phyloP scores from a whole-genome alignment of 192 early-diverging fungal species.

The Haplosporangium gracile region DNA sequence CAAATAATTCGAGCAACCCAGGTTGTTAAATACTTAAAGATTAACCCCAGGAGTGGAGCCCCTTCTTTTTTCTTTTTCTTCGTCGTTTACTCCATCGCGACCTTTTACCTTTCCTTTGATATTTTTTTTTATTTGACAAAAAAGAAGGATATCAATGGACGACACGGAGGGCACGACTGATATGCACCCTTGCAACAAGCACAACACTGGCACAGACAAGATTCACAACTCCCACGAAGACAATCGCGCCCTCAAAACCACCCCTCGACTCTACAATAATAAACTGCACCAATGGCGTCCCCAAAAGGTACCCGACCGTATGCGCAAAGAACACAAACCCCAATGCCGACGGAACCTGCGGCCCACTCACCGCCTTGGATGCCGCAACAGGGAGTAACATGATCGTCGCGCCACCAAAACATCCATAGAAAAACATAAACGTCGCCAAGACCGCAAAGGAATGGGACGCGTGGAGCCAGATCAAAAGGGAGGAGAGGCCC shows the following conservation, averaged over 20 bases:
- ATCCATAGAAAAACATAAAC: constrained; percentile 28
- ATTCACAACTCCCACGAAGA: constrained; percentile 17
- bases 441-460: neutral
- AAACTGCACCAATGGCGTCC: constrained; percentile 19
- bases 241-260: constrained; percentile 12
- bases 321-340: constrained; percentile 43
- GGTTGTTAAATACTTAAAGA: neutral
- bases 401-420: constrained; percentile 22
- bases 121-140: neutral
- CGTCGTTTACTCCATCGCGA: too few relatives aligned
- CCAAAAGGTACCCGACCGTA: constrained; percentile 24
- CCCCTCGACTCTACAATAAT: constrained; percentile 11
- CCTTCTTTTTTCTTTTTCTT: neutral
- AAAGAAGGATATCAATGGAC: neutral
- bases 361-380: neutral
- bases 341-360: constrained; percentile 14
- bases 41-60: neutral
- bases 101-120: neutral
- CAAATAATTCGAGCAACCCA: neutral
- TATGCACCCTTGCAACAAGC: neutral
- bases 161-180: neutral
- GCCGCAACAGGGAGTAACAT: constrained; percentile 35
- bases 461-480: constrained; percentile 6
- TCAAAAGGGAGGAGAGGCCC: neutral
- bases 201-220: constrained; percentile 10